Conservation (phyloP, 164 flowering plant genomes). For the Piper betle region DNA sequence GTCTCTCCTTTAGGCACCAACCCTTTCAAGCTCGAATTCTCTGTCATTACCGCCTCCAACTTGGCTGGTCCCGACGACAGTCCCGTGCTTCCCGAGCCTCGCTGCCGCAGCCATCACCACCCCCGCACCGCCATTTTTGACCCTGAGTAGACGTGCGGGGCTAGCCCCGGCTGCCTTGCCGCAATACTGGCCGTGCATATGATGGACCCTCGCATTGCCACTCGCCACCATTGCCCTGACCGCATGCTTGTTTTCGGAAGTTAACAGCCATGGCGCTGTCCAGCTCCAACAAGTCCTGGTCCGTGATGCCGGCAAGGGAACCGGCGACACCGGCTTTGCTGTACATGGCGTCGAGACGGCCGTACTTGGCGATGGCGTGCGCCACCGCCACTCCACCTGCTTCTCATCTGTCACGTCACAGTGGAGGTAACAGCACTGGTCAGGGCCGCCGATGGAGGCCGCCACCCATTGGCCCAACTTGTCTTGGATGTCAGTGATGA, state of each 20-base stretch:
- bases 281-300: not conserved
- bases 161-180: conserved; percentile 7
- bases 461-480: conserved; percentile 13
- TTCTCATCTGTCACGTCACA: conserved; percentile 24
- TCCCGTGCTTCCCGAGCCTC: conserved; percentile 22
- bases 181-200: conserved; percentile 22
- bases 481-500: conserved; percentile 18
- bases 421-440: conserved; percentile 8
- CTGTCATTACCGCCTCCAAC: not conserved
- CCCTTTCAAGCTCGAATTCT: not conserved
- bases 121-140: conserved; percentile 23
- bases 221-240: conserved; percentile 16
- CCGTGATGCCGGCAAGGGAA: not conserved
- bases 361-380: conserved; percentile 10
- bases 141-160: conserved; percentile 11
- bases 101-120: conserved; percentile 6
- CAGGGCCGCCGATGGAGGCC: conserved; percentile 10
- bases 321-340: conserved; percentile 23
- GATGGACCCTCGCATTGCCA: conserved; percentile 13
- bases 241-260: not conserved
- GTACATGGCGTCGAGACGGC: conserved; percentile 15
- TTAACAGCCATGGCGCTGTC: conserved; percentile 4
- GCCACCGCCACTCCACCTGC: conserved; percentile 11
- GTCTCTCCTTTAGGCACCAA: not conserved
- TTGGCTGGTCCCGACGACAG: conserved; percentile 16